A percentile compares a stretch with the other conserved stretches of the same genome.
Conservation (phyloP, 805 yeast species). For the Candida stauntonica region DNA sequence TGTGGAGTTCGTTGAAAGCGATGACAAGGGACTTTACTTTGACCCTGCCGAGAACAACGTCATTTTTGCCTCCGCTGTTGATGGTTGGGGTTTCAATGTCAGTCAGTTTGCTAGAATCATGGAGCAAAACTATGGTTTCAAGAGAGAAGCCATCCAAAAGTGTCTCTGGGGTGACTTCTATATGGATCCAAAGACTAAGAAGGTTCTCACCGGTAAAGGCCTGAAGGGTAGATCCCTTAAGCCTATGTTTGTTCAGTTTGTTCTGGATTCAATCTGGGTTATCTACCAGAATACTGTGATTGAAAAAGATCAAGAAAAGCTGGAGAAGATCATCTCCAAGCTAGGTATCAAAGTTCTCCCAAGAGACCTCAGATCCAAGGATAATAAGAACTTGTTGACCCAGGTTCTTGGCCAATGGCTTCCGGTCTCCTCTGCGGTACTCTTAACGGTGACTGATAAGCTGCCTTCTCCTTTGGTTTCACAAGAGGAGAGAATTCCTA, state of each 20-base stretch:
- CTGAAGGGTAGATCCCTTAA: constrained; percentile 59
- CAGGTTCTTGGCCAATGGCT: constrained; percentile 88
- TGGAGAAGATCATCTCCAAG: constrained; percentile 71
- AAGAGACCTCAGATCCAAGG: constrained; percentile 77
- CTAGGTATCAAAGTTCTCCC: constrained; percentile 65
- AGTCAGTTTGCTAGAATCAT: constrained; percentile 85
- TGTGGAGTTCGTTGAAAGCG: constrained; percentile 63
- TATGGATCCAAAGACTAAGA: constrained; percentile 85
- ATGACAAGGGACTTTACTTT: constrained; percentile 80
- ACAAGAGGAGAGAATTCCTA: constrained; percentile 67
- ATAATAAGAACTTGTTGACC: constrained; percentile 56
- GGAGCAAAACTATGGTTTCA: constrained; percentile 79
- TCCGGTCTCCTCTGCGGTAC: constrained; percentile 82
- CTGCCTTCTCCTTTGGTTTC: constrained; percentile 81
- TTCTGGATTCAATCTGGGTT: constrained; percentile 89
- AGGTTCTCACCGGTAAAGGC: constrained; percentile 64
- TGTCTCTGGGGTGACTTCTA: constrained; percentile 96
- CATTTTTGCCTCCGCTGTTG: constrained; percentile 84
- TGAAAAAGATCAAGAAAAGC: constrained; percentile 62
- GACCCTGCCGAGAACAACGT: constrained; percentile 87
- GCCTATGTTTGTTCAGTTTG: constrained; percentile 82
- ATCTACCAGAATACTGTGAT: constrained; percentile 69
- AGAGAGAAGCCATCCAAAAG: constrained; percentile 69
- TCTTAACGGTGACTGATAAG: constrained; percentile 78
- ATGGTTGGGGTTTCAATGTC: constrained; percentile 97